These are phyloP conservation scores for Claviceps digitariae DNA, from an alignment of 2,329 filamentous ascomycete species.

Conservation along the genomic window DNA sequence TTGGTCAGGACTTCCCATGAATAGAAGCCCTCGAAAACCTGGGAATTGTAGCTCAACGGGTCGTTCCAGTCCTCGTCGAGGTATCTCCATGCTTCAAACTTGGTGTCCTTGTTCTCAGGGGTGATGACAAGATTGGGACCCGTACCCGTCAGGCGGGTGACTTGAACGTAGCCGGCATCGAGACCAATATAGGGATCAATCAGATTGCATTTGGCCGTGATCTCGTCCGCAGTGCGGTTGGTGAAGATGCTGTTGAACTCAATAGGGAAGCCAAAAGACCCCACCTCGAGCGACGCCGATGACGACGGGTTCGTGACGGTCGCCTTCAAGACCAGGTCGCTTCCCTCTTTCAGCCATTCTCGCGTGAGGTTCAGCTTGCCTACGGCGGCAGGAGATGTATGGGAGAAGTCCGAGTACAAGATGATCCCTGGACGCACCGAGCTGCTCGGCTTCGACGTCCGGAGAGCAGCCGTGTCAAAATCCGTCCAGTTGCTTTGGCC, in stretches of 20 bases:
- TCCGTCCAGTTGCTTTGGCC: slow-evolving; percentile 28
- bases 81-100: slow-evolving; percentile 41
- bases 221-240: slow-evolving; percentile 31
- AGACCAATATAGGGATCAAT: slow-evolving; percentile 48
- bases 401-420: slow-evolving; percentile 19
- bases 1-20: slow-evolving; percentile 43
- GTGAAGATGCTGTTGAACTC: slow-evolving; percentile 52
- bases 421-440: slow-evolving; percentile 23
- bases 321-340: slow-evolving; percentile 32
- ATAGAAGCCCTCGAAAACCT: slow-evolving; percentile 47
- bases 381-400: neutral
- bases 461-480: slow-evolving; percentile 28
- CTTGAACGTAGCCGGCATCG: slow-evolving; percentile 42
- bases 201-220: slow-evolving; percentile 36
- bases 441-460: neutral
- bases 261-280: slow-evolving; percentile 42
- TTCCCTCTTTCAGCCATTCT: slow-evolving; percentile 34
- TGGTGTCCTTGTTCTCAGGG: slow-evolving; percentile 26
- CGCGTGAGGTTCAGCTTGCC: slow-evolving; percentile 30
- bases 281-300: slow-evolving; percentile 41
- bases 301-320: slow-evolving; percentile 7
- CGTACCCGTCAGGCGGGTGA: slow-evolving; percentile 36
- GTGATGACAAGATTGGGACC: slow-evolving; percentile 41
- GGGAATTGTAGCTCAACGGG: slow-evolving; percentile 31
- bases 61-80: slow-evolving; percentile 30